Evolutionary conservation across 257 asterid species (phyloP).

Genomic region (Solanum chaucha): DNA sequence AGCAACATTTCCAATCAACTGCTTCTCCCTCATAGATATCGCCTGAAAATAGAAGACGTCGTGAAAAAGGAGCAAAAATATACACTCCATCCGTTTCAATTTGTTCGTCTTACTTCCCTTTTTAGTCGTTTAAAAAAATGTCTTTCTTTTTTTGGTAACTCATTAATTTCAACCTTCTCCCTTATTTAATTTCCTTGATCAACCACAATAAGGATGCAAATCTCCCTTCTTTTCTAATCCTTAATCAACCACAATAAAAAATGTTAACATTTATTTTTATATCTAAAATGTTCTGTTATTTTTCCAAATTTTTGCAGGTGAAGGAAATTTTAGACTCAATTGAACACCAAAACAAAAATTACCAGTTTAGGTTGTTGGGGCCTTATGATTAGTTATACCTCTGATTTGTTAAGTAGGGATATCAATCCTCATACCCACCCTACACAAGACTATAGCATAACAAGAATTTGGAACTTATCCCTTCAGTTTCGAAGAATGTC

Average conservation of each 20-base stretch:
- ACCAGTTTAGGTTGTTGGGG: background rate
- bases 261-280: too few species aligned
- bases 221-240: background rate
- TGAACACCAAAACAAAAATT: background rate
- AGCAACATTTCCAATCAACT: conserved; percentile 65
- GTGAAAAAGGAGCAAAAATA: background rate
- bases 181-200: background rate
- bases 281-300: background rate
- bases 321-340: background rate
- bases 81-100: background rate
- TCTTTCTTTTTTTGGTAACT: background rate
- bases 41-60: conserved; percentile 34
- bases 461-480: background rate
- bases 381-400: background rate
- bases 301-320: background rate
- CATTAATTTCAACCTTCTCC: background rate
- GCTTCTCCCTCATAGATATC: conserved; percentile 64
- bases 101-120: background rate
- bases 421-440: background rate
- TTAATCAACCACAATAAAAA: background rate
- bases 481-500: background rate
- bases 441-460: background rate
- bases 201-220: background rate
- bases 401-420: background rate
- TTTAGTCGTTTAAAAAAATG: too few species aligned